Evolutionary conservation across 768 basidiomycete species (phyloP).

Genomic region (Gymnopilus dilepis): DNA sequence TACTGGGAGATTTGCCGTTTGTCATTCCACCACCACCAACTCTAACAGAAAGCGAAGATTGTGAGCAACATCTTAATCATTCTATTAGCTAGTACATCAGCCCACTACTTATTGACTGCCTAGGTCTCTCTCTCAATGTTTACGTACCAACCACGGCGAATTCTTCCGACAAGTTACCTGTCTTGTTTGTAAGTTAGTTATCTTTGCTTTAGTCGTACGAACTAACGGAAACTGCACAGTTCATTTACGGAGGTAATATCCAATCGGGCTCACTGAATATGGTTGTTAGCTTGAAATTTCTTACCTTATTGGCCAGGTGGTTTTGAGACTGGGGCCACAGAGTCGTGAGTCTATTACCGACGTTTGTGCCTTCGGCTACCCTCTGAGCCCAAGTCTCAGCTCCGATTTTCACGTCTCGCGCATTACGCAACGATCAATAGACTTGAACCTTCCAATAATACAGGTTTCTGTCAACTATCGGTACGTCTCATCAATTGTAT

Average conservation of each 20-base stretch:
- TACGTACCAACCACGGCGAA: slow-evolving; percentile 39
- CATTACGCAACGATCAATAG: slow-evolving; percentile 21
- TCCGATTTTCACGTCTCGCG: slow-evolving; percentile 14
- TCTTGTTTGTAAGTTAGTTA: slow-evolving; percentile 46
- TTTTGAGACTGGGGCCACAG: slow-evolving; percentile 18
- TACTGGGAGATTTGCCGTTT: background rate
- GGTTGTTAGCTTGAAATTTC: background rate
- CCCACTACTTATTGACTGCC: background rate
- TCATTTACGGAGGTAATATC: slow-evolving; percentile 27
- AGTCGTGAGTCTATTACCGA: background rate
- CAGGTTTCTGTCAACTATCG: slow-evolving; percentile 30
- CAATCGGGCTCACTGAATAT: too few relatives aligned
- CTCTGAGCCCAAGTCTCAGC: background rate
- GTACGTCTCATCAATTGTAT: slow-evolving; percentile 4
- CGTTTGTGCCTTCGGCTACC: too few relatives aligned
- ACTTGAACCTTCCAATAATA: slow-evolving; percentile 22
- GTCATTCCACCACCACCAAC: background rate
- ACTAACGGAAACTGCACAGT: slow-evolving; percentile 4
- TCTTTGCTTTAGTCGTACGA: background rate
- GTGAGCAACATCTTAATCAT: background rate
- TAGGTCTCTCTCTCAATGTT: slow-evolving; percentile 50
- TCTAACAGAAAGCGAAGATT: slow-evolving; percentile 18
- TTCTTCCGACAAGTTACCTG: slow-evolving; percentile 44
- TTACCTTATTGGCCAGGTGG: slow-evolving; percentile 3
- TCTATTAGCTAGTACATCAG: too few relatives aligned